Evolutionary conservation across 2,329 filamentous ascomycete species (phyloP), one percentile per base, ranked within the genome.

Genomic region (Fusarium nelsonii): DNA sequence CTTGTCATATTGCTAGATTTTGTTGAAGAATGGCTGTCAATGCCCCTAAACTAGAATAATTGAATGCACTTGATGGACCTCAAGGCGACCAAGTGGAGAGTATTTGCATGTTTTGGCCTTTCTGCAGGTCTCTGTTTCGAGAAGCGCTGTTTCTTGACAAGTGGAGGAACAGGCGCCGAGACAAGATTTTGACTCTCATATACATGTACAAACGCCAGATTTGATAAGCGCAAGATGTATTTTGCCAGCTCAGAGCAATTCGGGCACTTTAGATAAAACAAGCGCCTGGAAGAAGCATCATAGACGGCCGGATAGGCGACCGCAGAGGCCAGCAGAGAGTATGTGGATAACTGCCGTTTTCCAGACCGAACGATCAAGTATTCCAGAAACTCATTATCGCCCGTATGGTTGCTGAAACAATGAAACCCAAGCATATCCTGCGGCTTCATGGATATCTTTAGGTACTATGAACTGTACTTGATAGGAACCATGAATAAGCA

Each of bases 101-200:
- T 30, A 39, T 39, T 37, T 45, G 39, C 11, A 43, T 52, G 44
- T 58, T 40, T 58, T 55, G 39, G 39, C 56, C 43, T 59, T 51
- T 69, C 66, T 67, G 66, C 65, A 67, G 48, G 65, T 69, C 56
- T 66, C 50, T 44, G 72, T 74, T 74, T 74, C 70, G 65, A 74
- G 72, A 74, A 54, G 72, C 72, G 71, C 71, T 52, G 55, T 53
- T 41, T 37, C 52, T 46, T 23, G 32, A 45, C 40, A 60, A 45
- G 26, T 36, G 55, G 45, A 58, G 41, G 61, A 71, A 69, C 64
- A 68, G 67, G 55, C 60, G 61, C 68, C 48, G 54, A 54, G 57
- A 46, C 43, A 58, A 14, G 39, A 20, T 33, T 44, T 52, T 39
- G 36, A 23, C 28, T 36, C 4, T 16, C 32, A 26, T 28, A 53